These are phyloP conservation scores for Jackrogersella minutella DNA, from an alignment of 495 filamentous ascomycete species.

Conservation along the genomic window DNA sequence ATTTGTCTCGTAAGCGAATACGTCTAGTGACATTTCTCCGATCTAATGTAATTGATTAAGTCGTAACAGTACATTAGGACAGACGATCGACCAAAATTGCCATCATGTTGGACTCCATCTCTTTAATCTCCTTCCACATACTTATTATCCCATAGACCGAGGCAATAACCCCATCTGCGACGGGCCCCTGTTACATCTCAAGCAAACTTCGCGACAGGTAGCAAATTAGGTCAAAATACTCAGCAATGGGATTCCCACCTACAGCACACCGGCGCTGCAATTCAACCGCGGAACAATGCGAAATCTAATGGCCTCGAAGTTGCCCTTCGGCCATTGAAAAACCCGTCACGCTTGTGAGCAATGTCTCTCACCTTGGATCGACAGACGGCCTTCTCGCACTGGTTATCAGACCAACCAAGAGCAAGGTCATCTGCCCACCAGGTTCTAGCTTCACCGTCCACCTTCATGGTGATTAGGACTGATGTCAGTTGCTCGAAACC, in stretches of 20 bases:
- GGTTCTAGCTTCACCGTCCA: constrained; percentile 34
- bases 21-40: constrained; percentile 28
- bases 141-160: constrained; percentile 42
- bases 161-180: constrained; percentile 39
- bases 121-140: constrained; percentile 37
- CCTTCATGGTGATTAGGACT: constrained; percentile 46
- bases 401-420: constrained; percentile 53
- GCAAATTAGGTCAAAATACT: constrained; percentile 41
- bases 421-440: constrained; percentile 58
- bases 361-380: constrained; percentile 48
- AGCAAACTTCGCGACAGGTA: constrained; percentile 38
- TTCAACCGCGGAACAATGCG: constrained; percentile 37
- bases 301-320: constrained; percentile 27
- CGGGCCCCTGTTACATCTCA: constrained; percentile 35
- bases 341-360: constrained; percentile 33
- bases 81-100: constrained; percentile 43
- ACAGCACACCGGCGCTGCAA: constrained; percentile 7
- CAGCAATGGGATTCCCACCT: constrained; percentile 10
- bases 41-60: constrained; percentile 34
- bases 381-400: constrained; percentile 49
- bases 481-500: constrained; percentile 51
- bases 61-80: constrained; percentile 38
- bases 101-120: constrained; percentile 41
- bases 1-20: constrained; percentile 16
- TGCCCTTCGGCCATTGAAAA: constrained; percentile 16